phyloP scores from a whole-genome alignment of 495 filamentous ascomycete species.

The Parachaetomium inaequale region DNA sequence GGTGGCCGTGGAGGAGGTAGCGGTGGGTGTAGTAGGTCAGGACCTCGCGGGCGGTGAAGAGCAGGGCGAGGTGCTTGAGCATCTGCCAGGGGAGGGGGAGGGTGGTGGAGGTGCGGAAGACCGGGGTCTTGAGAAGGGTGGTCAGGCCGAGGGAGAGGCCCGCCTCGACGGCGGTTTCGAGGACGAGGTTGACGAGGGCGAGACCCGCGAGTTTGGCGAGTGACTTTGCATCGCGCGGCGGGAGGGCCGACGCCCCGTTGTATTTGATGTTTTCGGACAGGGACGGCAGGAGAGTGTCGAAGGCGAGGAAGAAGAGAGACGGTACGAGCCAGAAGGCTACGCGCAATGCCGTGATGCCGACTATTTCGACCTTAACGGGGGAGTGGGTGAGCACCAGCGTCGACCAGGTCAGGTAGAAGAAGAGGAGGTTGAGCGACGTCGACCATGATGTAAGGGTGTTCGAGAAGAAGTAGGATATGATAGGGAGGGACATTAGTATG shows the following conservation, averaged over 20 bases:
- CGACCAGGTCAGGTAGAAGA: constrained; percentile 89
- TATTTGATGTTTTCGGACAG: constrained; percentile 65
- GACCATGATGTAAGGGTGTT: constrained; percentile 58
- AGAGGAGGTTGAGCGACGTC: constrained; percentile 77
- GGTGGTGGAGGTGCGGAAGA: constrained; percentile 44
- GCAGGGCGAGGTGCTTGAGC: constrained; percentile 58
- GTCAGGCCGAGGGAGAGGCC: constrained; percentile 40
- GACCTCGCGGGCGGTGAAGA: constrained; percentile 57
- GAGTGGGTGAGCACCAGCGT: constrained; percentile 75
- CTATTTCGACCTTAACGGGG: constrained; percentile 70
- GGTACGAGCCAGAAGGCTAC: constrained; percentile 69
- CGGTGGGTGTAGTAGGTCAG: constrained; percentile 71
- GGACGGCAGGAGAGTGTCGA: constrained; percentile 67
- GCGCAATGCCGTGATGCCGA: constrained; percentile 65
- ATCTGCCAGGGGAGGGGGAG: constrained; percentile 52
- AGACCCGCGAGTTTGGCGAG: constrained; percentile 47
- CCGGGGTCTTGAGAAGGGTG: constrained; percentile 30
- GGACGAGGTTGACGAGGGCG: constrained; percentile 61
- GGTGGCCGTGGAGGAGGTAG: constrained; percentile 58
- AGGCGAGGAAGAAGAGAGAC: constrained; percentile 65
- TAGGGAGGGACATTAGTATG: constrained; percentile 64
- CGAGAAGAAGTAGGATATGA: constrained; percentile 61
- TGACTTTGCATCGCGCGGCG: constrained; percentile 47
- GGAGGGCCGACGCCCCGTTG: constrained; percentile 61
- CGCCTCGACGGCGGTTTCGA: constrained; percentile 56